Conservation (phyloP, 2,329 filamentous ascomycete genomes). For the Alternaria sp. region DNA sequence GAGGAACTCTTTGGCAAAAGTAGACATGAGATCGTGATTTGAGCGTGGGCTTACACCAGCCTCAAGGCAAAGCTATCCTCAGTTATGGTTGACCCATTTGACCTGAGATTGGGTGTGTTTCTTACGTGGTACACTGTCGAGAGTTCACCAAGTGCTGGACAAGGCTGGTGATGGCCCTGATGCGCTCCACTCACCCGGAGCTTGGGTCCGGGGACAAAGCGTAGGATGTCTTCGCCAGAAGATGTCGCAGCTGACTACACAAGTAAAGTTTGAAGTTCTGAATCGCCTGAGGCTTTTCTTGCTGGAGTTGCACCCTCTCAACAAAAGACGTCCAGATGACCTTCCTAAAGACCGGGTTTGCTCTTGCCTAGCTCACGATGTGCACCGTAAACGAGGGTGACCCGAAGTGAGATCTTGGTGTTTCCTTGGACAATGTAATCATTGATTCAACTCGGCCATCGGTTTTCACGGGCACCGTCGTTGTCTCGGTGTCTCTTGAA, state of each 20-base stretch:
- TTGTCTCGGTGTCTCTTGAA: not conserved
- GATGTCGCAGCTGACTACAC: not conserved
- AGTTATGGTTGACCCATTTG: not conserved
- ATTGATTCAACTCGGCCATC: not conserved
- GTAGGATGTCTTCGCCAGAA: not conserved
- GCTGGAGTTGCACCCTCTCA: not conserved
- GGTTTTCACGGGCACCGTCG: not conserved
- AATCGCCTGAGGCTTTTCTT: not conserved
- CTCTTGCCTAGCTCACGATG: not conserved
- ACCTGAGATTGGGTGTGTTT: not conserved
- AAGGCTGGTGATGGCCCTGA: not conserved
- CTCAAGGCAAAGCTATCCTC: not conserved
- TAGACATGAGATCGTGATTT: not conserved
- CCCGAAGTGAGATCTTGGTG: not conserved
- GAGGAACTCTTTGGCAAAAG: not conserved
- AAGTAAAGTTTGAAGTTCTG: not conserved
- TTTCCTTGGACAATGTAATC: not conserved
- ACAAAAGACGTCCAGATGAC: not conserved
- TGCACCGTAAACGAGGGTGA: not conserved
- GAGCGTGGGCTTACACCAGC: not conserved
- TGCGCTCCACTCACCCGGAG: not conserved
- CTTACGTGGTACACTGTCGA: not conserved
- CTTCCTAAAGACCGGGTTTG: not conserved
- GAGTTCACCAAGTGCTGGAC: not conserved
- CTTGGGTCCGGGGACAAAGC: not conserved